Evolutionary conservation across 1,284 basidiomycete genomes (phyloP).

Genomic region (Malassezia dermatis): DNA sequence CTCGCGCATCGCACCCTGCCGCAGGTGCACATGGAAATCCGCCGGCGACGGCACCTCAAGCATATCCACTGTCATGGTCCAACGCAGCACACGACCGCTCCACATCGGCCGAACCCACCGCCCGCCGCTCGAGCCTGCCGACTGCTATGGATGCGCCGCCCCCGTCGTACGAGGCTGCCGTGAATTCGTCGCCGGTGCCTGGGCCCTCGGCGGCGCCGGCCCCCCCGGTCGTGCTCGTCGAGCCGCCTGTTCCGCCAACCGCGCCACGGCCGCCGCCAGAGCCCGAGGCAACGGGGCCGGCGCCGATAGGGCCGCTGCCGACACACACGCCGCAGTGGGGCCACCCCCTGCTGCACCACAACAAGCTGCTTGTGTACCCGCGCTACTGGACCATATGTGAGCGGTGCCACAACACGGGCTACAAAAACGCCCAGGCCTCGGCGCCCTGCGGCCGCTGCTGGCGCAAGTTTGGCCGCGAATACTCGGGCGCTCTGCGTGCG

Average conservation of each 20-base stretch:
- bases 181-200: neutral
- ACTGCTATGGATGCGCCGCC: constrained; percentile 4
- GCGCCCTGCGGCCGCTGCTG: constrained; percentile 14
- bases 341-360: constrained; percentile 12
- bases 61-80: neutral
- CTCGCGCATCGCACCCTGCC: constrained; percentile 65
- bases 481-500: constrained; percentile 1
- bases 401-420: constrained; percentile 16
- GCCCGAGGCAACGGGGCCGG: neutral
- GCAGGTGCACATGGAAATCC: constrained; percentile 87
- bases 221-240: neutral
- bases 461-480: constrained; percentile 13
- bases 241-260: too few relatives aligned
- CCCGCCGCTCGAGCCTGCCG: neutral
- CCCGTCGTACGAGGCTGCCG: constrained; percentile 9
- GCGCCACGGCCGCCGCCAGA: too few relatives aligned
- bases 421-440: constrained; percentile 6
- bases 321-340: neutral
- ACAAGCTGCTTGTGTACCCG: constrained; percentile 16
- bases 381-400: constrained; percentile 1
- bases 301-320: neutral
- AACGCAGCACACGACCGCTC: neutral
- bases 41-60: constrained; percentile 26
- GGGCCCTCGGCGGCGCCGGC: neutral
- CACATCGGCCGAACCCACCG: constrained; percentile 2